Conservation (phyloP, 1,284 basidiomycete genomes). For the Caloboletus inedulis region DNA sequence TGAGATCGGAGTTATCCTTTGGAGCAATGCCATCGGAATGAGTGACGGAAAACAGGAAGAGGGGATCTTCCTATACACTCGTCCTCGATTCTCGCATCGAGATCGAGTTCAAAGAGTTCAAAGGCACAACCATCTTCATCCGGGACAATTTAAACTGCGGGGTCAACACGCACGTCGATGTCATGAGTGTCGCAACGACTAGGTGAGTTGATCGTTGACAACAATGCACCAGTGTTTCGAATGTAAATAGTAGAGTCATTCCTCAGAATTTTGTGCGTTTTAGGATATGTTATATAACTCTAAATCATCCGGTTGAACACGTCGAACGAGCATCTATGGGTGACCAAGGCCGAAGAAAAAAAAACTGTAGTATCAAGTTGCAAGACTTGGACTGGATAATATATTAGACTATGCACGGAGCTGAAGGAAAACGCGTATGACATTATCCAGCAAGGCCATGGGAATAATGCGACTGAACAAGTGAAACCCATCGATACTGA, state of each 20-base stretch:
- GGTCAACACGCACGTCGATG: neutral
- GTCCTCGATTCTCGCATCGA: neutral
- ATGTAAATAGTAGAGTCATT: too few relatives aligned
- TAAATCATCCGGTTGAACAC: neutral
- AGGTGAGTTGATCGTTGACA: neutral
- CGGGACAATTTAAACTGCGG: neutral
- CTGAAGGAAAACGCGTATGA: neutral
- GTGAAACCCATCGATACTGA: constrained; percentile 3
- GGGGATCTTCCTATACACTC: neutral
- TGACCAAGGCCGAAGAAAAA: neutral
- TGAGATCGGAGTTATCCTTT: too few relatives aligned
- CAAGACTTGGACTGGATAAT: neutral
- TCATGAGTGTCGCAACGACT: neutral
- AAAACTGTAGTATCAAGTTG: neutral
- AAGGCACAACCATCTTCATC: neutral
- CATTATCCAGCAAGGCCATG: constrained; percentile 20
- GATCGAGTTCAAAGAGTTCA: neutral
- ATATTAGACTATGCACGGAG: neutral
- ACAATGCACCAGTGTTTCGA: neutral
- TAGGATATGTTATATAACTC: neutral
- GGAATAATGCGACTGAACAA: constrained; percentile 40
- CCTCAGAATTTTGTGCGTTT: neutral
- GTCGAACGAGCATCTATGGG: neutral
- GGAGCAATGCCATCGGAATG: too few relatives aligned
- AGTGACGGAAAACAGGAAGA: too few relatives aligned